Evolutionary conservation across 2,329 filamentous ascomycete genomes (phyloP).

Genomic region (Passalora sequoiae): DNA sequence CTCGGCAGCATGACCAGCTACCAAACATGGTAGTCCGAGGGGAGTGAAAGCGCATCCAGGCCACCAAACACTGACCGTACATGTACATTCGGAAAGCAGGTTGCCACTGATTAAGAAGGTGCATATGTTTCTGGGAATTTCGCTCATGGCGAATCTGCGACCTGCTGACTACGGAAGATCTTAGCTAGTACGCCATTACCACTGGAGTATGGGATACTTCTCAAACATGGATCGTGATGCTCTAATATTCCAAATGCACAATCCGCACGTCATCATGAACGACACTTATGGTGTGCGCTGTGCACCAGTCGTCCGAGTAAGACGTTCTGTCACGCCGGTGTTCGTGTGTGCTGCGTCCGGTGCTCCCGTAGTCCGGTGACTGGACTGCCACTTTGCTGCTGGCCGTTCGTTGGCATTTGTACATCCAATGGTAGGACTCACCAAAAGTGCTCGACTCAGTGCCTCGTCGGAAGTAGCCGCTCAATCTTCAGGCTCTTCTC

Average conservation of each 20-base stretch:
- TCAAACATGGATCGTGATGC: slow-evolving; percentile 1
- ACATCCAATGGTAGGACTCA: slow-evolving; percentile 1
- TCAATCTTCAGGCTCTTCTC: slow-evolving; percentile 22
- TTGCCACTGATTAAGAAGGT: too few relatives aligned
- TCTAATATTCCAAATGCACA: not conserved
- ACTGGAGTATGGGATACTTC: slow-evolving; percentile 20
- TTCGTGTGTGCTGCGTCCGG: not conserved
- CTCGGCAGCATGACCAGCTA: too few relatives aligned
- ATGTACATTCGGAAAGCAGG: too few relatives aligned
- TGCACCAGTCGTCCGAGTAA: too few relatives aligned
- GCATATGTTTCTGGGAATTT: too few relatives aligned
- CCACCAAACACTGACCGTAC: too few relatives aligned
- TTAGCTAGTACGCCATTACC: slow-evolving; percentile 19
- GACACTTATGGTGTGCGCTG: not conserved
- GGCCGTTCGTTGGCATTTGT: not conserved
- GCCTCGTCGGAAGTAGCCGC: not conserved
- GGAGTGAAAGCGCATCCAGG: too few relatives aligned
- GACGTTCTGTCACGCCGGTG: not conserved
- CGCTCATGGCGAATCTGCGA: too few relatives aligned
- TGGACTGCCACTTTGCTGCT: slow-evolving; percentile 1
- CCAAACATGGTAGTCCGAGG: too few relatives aligned
- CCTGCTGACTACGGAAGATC: slow-evolving; percentile 10
- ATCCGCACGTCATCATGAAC: not conserved
- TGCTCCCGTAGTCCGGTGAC: not conserved
- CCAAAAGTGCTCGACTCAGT: not conserved